Evolutionary conservation across 2,329 filamentous ascomycete species (phyloP).

Genomic region (Parafenestella ontariensis): DNA sequence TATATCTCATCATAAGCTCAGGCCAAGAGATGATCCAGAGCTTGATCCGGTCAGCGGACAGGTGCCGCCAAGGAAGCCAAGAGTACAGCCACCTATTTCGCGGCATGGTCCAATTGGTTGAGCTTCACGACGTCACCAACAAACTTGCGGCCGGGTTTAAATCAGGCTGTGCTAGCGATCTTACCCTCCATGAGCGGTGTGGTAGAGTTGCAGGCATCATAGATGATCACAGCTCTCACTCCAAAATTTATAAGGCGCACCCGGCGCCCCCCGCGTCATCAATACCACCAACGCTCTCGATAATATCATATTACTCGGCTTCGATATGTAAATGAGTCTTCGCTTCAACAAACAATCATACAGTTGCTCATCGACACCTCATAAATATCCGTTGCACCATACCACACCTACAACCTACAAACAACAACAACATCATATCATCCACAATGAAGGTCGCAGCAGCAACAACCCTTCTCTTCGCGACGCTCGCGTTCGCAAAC

Average conservation of each 20-base stretch:
- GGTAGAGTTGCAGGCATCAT: conserved; percentile 9
- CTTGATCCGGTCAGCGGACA: conserved; percentile 8
- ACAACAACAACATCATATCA: no score
- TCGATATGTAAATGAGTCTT: neutral
- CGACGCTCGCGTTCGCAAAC: conserved; percentile 34
- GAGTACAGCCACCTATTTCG: conserved; percentile 20
- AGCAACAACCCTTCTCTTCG: conserved; percentile 30
- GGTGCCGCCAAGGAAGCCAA: conserved; percentile 22
- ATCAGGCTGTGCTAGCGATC: conserved; percentile 28
- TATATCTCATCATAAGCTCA: conserved; percentile 1
- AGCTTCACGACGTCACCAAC: conserved; percentile 15
- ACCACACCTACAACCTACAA: neutral
- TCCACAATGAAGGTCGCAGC: conserved; percentile 39
- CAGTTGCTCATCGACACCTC: neutral
- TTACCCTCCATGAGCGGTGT: conserved; percentile 12
- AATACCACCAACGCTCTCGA: neutral
- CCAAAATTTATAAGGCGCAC: neutral
- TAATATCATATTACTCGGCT: neutral
- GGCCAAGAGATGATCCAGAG: conserved; percentile 1
- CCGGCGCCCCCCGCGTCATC: neutral
- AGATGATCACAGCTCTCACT: neutral
- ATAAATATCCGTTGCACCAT: neutral
- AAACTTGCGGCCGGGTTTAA: conserved; percentile 3
- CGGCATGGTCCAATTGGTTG: conserved; percentile 15
- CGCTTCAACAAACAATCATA: neutral